phyloP scores from a whole-genome alignment of 495 filamentous ascomycete species.

The Penicillium roqueforti region DNA sequence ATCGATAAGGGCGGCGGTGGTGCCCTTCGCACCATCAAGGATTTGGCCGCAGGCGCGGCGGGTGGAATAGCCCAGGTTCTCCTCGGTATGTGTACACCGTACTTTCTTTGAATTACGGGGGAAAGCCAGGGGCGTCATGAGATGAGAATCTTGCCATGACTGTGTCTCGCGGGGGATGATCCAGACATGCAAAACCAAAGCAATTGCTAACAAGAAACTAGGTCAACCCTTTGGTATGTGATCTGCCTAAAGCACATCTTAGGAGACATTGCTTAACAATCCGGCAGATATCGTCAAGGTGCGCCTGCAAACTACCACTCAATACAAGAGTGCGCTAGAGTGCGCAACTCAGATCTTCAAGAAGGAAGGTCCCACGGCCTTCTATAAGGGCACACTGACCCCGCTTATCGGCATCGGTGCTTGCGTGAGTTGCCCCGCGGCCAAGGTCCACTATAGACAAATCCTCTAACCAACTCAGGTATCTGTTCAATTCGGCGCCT shows the following conservation, averaged over 20 bases:
- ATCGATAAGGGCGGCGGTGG: slow-evolving; percentile 38
- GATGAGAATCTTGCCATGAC: neutral
- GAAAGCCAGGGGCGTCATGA: neutral
- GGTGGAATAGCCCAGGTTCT: slow-evolving; percentile 94
- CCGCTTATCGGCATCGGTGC: slow-evolving; percentile 94
- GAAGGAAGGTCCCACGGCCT: slow-evolving; percentile 83
- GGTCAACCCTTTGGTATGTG: slow-evolving; percentile 84
- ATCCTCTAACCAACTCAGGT: slow-evolving; percentile 45
- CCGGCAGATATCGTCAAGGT: slow-evolving; percentile 91
- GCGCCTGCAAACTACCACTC: slow-evolving; percentile 80
- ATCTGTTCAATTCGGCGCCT: slow-evolving; percentile 95
- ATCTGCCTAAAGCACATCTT: neutral
- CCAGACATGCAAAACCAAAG: neutral
- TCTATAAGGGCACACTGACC: slow-evolving; percentile 99
- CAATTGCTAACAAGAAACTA: slow-evolving; percentile 40
- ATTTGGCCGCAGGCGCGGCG: slow-evolving; percentile 83
- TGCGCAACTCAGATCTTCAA: slow-evolving; percentile 79
- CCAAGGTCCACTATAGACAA: neutral
- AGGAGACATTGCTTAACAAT: slow-evolving; percentile 16
- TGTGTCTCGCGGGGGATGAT: neutral
- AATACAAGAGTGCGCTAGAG: slow-evolving; percentile 75
- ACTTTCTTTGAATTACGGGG: neutral
- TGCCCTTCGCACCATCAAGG: slow-evolving; percentile 68
- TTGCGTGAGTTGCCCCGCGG: slow-evolving; percentile 56
- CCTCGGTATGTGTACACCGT: slow-evolving; percentile 61